Base-by-base conservation (phyloP, 73 alveolate genomes). In the Stentor coeruleus region DNA sequence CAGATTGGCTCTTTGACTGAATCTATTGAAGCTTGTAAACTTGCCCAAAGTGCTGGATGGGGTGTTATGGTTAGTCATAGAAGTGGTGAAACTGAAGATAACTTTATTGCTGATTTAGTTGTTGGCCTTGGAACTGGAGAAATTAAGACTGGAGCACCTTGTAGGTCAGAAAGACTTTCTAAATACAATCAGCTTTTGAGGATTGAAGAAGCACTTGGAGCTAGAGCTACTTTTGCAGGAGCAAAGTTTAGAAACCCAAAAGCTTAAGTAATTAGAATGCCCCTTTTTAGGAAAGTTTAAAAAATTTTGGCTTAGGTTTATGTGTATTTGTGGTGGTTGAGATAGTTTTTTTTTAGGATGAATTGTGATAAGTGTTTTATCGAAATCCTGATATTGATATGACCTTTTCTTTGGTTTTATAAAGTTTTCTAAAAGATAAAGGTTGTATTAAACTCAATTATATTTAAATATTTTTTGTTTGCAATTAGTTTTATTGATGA, bases 11-110 rank as follows among this genome's bases (percentile, higher is more conserved):
- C 98, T 39, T 89, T 97, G 76, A 96, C 98, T n/a, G 99, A 97
- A 85, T 87, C 98, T 38, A 94, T 97, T 81, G 97, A 96, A 76
- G 99, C 99, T 35, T 81, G 83, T 59, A 40, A 59, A 76, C 77
- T 77, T 73, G 85, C 88, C 59, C 74, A 37, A 38, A 42, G 77
- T 20, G 90, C 89, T 33, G 93, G 96, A 38, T 92, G 91, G 87
- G 99, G 99, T 39, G 99, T 96, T 72, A 97, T 97, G 99, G 99
- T 97, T n/a, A 91, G 98, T 42, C 99, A 97, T 85, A 95, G 99
- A 81, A 86, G 97, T 59, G 99, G 99, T 38, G 99, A 97, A 88
- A 97, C 99, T 73, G 99, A 97, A 85, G 99, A 97, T 91, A 94
- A 91, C 88, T 93, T 94, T 89, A 97, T 95, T 93, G 98, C 97